Percentiles rank a stretch among this genome's conserved stretches.
Conservation (phyloP, 2,329 filamentous ascomycete genomes). For the Monilinia fructigena region DNA sequence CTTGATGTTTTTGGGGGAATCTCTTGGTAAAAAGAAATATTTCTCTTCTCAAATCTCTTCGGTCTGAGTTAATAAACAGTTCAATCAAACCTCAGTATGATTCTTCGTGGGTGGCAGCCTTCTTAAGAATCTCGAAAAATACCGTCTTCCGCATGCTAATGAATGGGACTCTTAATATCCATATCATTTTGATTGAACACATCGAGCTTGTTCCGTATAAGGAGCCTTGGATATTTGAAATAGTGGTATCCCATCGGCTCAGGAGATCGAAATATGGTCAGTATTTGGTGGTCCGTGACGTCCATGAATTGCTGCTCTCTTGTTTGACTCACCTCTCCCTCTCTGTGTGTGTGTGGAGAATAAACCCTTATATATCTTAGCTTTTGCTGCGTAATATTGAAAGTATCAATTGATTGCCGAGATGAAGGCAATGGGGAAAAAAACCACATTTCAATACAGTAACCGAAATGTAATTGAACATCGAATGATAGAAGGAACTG, state of each 20-base stretch:
- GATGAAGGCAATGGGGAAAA: background rate
- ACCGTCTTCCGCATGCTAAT: background rate
- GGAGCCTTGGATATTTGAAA: background rate
- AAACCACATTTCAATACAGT: background rate
- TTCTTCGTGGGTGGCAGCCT: background rate
- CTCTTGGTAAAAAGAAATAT: background rate
- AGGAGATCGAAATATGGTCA: background rate
- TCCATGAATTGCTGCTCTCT: conserved; percentile 3
- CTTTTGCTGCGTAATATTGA: conserved; percentile 7
- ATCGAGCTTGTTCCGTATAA: background rate
- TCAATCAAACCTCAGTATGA: background rate
- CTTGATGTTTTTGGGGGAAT: too few species aligned
- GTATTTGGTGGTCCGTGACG: conserved; percentile 6
- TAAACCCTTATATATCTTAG: background rate
- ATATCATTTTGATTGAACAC: background rate
- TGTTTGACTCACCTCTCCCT: background rate
- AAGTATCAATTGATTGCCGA: conserved; percentile 5
- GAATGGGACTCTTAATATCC: background rate
- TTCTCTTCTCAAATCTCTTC: background rate
- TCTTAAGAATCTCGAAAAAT: background rate
- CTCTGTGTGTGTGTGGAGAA: background rate
- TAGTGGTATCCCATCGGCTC: background rate
- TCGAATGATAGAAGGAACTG: background rate
- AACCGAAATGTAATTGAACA: conserved; percentile 13
- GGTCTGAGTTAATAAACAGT: background rate